These are phyloP conservation scores for Dioszegia crocea DNA, from an alignment of 768 basidiomycete species.

Conservation along the genomic window DNA sequence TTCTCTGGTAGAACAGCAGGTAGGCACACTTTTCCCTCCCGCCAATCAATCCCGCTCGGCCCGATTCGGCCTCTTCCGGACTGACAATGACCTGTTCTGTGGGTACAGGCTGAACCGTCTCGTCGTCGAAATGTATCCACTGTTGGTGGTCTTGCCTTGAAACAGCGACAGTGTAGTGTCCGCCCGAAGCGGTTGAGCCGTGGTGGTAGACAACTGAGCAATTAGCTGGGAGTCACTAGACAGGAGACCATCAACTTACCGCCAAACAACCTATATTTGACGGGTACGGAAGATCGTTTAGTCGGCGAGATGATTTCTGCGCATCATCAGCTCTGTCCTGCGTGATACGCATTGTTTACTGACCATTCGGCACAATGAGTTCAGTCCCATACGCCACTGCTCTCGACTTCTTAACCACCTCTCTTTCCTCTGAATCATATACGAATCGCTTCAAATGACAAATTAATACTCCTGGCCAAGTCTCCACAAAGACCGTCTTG, in stretches of 20 bases:
- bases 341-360: slow-evolving; percentile 35
- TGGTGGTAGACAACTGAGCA: slow-evolving; percentile 81
- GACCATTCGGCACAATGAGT: slow-evolving; percentile 69
- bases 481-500: slow-evolving; percentile 71
- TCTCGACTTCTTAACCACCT: slow-evolving; percentile 82
- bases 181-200: slow-evolving; percentile 80
- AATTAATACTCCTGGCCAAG: slow-evolving; percentile 75
- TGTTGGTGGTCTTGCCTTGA: slow-evolving; percentile 64
- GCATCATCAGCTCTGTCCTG: neutral
- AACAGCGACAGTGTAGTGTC: slow-evolving; percentile 92
- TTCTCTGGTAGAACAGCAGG: slow-evolving; percentile 74
- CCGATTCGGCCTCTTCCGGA: slow-evolving; percentile 65
- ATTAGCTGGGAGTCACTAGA: slow-evolving; percentile 14
- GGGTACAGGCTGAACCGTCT: slow-evolving; percentile 70
- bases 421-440: slow-evolving; percentile 69
- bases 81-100: slow-evolving; percentile 50
- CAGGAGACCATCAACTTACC: slow-evolving; percentile 54
- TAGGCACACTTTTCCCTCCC: slow-evolving; percentile 72
- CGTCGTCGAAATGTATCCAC: slow-evolving; percentile 94
- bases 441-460: slow-evolving; percentile 87
- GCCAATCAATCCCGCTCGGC: slow-evolving; percentile 40
- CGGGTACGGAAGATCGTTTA: slow-evolving; percentile 53
- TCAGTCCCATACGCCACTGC: slow-evolving; percentile 71
- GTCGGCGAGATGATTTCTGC: slow-evolving; percentile 64
- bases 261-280: slow-evolving; percentile 76